Evolutionary conservation across 306 rosid species (phyloP), one percentile per base, ranked within the genome.

Genomic region (Alnus glutinosa): DNA sequence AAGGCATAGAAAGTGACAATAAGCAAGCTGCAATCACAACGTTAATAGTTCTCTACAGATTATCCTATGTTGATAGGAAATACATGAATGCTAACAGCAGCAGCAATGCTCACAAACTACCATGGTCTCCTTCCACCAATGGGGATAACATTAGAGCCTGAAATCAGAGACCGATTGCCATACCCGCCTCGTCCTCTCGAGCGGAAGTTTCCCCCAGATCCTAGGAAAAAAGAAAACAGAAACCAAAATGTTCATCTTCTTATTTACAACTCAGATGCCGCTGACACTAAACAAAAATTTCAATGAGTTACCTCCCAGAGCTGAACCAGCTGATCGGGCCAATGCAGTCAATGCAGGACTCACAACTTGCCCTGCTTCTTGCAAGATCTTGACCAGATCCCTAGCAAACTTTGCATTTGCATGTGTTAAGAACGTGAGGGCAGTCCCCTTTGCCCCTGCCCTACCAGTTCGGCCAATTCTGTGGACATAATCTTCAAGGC

Each of bases 381-480:
- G 92, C 75, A 95, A 83, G 73, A 95, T 92, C 88, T 90, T 92
- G 23, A 91, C 79, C 81, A 95, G 87, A 6, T 92, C 94, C 84
- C 90, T 82, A 2, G 96, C 92, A 16, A 61, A 89, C 87, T 87
- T 95, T 51, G 86, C 92, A 73, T 95, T 95, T 13, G 88, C 88
- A n/a, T 82, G 89, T 3, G 98, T 95, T 28, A 95, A 93, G 59
- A 95, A 95, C 9, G 97, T 91, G 81, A 79, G 79, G 15, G 98
- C 98, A 36, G 92, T 91, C 88, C 98, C 98, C 83, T 81, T 93
- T 46, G 98, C 98, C 13, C 98, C 98, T 66, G 98, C 98, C 78
- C 98, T 97, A 58, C 98, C 98, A 6, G 98, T 95, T 58, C 98
- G 91, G 79, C 98, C 98, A 54, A 95, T 95, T 80, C 98, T 80